These are phyloP conservation scores for Fusarium nematophilum DNA, from an alignment of 2,329 filamentous ascomycete species.

Conservation along the genomic window DNA sequence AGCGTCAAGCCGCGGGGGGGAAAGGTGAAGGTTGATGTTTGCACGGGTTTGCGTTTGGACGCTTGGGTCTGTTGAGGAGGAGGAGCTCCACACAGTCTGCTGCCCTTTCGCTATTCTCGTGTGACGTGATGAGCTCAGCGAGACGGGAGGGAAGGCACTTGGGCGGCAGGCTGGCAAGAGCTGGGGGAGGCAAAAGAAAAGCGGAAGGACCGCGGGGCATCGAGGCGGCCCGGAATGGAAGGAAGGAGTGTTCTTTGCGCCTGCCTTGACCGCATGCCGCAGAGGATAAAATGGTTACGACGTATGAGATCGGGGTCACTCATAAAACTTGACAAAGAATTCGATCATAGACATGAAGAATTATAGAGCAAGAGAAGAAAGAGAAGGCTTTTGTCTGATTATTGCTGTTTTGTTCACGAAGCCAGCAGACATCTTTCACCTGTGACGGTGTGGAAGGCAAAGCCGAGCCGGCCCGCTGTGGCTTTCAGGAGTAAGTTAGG, in stretches of 20 bases:
- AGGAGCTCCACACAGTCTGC: conserved; percentile 31
- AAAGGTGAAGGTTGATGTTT: conserved; percentile 21
- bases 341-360: conserved; percentile 2
- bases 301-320: conserved; percentile 31
- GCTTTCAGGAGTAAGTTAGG: too few relatives aligned
- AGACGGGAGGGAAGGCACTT: conserved; percentile 27
- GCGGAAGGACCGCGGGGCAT: conserved; percentile 18
- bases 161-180: too few relatives aligned
- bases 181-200: conserved; percentile 21
- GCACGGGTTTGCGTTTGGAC: conserved; percentile 16
- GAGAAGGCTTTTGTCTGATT: not conserved
- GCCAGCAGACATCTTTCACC: too few relatives aligned
- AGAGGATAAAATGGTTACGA: conserved; percentile 12
- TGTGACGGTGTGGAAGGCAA: too few relatives aligned
- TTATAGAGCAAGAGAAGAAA: not conserved
- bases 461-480: too few relatives aligned
- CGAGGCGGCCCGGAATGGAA: conserved; percentile 2
- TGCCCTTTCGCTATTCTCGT: conserved; percentile 24
- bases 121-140: conserved; percentile 42
- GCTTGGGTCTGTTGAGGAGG: conserved; percentile 26
- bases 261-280: conserved; percentile 14
- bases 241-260: conserved; percentile 18
- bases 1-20: conserved; percentile 20
- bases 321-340: conserved; percentile 1
- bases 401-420: too few relatives aligned